A percentile compares a stretch with the other conserved stretches of the same genome.
These are phyloP conservation scores for Amphichorda felina DNA, from an alignment of 2,329 filamentous ascomycete species.

Conservation along the genomic window DNA sequence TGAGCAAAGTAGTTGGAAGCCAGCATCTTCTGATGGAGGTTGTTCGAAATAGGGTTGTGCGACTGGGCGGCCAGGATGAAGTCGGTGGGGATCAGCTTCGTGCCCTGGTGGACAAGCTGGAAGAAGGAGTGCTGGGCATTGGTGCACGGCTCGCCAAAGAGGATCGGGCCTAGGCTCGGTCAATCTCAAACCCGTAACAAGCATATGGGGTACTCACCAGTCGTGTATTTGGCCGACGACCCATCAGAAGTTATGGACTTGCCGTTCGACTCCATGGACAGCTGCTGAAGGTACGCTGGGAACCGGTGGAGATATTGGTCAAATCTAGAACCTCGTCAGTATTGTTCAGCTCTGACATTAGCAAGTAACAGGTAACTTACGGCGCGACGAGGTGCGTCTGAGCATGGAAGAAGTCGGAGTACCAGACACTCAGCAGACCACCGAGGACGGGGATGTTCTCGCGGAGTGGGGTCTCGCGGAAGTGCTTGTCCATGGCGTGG, in stretches of 20 bases:
- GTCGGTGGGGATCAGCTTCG: constrained; percentile 95
- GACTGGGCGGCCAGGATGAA: constrained; percentile 95
- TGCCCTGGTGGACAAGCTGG: constrained; percentile 97
- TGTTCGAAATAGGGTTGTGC: constrained; percentile 87
- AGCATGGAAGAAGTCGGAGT: constrained; percentile 96
- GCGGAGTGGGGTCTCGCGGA: constrained; percentile 78
- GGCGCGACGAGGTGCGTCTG: constrained; percentile 96
- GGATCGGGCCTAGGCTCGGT: constrained; percentile 51
- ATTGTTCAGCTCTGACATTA: background rate
- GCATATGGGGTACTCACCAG: constrained; percentile 34
- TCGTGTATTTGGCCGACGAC: constrained; percentile 92
- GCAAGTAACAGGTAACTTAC: constrained; percentile 35
- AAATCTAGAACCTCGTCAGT: constrained; percentile 44
- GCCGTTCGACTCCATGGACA: constrained; percentile 99
- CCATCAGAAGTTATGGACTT: constrained; percentile 90
- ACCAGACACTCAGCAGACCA: constrained; percentile 93
- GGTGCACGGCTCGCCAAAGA: constrained; percentile 97
- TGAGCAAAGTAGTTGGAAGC: constrained; percentile 88
- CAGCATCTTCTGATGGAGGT: constrained; percentile 94
- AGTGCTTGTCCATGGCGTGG: constrained; percentile 98
- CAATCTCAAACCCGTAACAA: constrained; percentile 5
- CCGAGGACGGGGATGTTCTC: constrained; percentile 91
- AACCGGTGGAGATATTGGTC: constrained; percentile 99
- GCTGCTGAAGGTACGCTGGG: constrained; percentile 96
- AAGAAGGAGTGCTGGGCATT: constrained; percentile 99